Evolutionary conservation across 768 basidiomycete genomes (phyloP).

Genomic region (Peribolospora baueri): DNA sequence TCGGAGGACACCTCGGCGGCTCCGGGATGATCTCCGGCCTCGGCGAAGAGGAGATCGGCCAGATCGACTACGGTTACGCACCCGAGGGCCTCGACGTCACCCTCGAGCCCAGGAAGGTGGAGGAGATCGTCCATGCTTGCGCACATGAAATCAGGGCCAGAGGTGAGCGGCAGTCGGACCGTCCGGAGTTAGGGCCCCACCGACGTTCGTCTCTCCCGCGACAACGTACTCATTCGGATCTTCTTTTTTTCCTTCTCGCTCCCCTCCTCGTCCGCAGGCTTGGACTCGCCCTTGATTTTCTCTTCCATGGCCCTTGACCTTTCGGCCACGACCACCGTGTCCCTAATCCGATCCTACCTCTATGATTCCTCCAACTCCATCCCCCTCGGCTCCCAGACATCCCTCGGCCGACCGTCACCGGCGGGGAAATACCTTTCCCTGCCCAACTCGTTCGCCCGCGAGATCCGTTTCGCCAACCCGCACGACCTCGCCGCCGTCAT

Average conservation of each 20-base stretch:
- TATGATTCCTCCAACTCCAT: background rate
- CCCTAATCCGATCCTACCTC: conserved; percentile 58
- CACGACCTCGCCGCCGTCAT: conserved; percentile 78
- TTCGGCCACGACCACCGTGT: conserved; percentile 42
- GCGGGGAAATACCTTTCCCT: conserved; percentile 26
- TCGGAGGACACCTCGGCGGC: too few relatives aligned
- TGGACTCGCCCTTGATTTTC: conserved; percentile 79
- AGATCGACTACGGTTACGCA: conserved; percentile 38
- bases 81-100: conserved; percentile 48
- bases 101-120: conserved; percentile 48
- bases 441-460: conserved; percentile 20
- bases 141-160: conserved; percentile 44
- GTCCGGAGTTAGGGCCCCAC: background rate
- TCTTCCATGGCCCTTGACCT: conserved; percentile 69
- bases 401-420: conserved; percentile 26
- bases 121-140: conserved; percentile 43
- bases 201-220: background rate
- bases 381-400: conserved; percentile 8
- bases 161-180: conserved; percentile 18
- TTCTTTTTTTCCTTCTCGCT: background rate
- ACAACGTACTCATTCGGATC: background rate
- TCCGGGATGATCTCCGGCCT: background rate
- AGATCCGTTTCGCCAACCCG: conserved; percentile 57
- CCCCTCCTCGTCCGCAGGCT: conserved; percentile 17
- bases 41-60: conserved; percentile 5